Conservation (phyloP, 2,329 filamentous ascomycete genomes). For the Teratosphaeria pseudoeucalypti region DNA sequence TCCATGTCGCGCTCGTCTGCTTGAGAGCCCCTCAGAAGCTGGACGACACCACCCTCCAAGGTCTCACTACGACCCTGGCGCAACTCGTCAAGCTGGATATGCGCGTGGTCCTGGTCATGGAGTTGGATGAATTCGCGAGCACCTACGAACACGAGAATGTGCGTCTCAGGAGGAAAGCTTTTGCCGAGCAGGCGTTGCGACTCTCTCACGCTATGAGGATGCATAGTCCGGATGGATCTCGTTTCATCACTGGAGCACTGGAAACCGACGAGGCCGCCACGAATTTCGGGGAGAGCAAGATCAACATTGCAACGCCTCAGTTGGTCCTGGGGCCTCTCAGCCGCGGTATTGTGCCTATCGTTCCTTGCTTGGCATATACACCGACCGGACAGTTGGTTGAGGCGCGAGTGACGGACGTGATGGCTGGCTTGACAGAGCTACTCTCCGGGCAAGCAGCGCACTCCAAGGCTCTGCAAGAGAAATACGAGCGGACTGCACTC, state of each 20-base stretch:
- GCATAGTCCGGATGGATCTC: constrained; percentile 56
- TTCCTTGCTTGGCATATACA: constrained; percentile 55
- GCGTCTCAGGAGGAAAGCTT: constrained; percentile 9
- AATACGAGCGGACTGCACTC: constrained; percentile 45
- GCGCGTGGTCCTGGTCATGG: constrained; percentile 70
- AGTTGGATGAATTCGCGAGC: constrained; percentile 29
- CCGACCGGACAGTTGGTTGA: constrained; percentile 39
- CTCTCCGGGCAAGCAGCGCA: constrained; percentile 46
- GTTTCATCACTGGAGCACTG: constrained; percentile 53
- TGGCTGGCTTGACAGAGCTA: constrained; percentile 67
- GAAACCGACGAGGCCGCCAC: constrained; percentile 12
- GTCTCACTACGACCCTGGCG: constrained; percentile 71
- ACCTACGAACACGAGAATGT: background rate
- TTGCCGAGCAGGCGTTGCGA: constrained; percentile 55
- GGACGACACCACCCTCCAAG: constrained; percentile 57
- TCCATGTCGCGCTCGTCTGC: constrained; percentile 80
- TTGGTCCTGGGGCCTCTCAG: constrained; percentile 56
- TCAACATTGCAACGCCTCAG: constrained; percentile 32
- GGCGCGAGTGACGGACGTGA: constrained; percentile 50
- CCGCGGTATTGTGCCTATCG: constrained; percentile 59
- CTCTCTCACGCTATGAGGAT: constrained; percentile 65
- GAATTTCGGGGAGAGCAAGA: constrained; percentile 5
- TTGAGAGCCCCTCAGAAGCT: constrained; percentile 63
- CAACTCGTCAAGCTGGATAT: constrained; percentile 77
- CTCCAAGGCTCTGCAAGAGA: background rate